phyloP scores from a whole-genome alignment of 371 early-diverging fungal species.

The Syncephalastrum racemosum region DNA sequence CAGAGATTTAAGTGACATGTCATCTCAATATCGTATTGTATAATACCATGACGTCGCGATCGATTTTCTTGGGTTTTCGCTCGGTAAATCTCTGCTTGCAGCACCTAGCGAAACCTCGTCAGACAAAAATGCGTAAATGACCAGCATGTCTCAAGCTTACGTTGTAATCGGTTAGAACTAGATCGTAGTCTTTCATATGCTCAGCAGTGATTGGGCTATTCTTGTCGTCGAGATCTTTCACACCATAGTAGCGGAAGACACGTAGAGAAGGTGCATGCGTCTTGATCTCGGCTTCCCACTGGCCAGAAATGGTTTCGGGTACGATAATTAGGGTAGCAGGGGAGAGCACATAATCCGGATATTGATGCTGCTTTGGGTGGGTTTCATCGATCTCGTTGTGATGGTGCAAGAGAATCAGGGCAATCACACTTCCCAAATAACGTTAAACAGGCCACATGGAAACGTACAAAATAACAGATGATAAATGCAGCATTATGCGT shows the following conservation, averaged over 20 bases:
- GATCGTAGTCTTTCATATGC: constrained; percentile 44
- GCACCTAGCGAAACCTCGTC: constrained; percentile 16
- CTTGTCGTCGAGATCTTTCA: constrained; percentile 11
- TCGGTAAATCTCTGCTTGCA: constrained; percentile 54
- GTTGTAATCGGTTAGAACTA: constrained; percentile 63
- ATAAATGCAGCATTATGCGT: neutral
- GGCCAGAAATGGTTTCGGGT: constrained; percentile 59
- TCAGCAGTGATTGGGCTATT: constrained; percentile 16
- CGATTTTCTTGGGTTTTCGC: constrained; percentile 27
- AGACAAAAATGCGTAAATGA: neutral
- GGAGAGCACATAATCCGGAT: constrained; percentile 11
- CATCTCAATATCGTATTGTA: constrained; percentile 5
- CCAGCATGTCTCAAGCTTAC: constrained; percentile 6
- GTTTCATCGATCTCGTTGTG: constrained; percentile 5
- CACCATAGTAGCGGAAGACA: constrained; percentile 31
- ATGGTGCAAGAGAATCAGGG: constrained; percentile 38
- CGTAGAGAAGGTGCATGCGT: constrained; percentile 46
- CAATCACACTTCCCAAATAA: constrained; percentile 43
- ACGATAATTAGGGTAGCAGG: constrained; percentile 67
- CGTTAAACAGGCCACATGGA: neutral
- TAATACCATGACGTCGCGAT: constrained; percentile 32
- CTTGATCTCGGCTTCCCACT: constrained; percentile 64
- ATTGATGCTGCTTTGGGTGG: constrained; percentile 2
- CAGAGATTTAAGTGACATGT: neutral
- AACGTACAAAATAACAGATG: neutral